Base-by-base conservation (phyloP, 495 filamentous ascomycete species). In the Penicillium cinerascens region DNA sequence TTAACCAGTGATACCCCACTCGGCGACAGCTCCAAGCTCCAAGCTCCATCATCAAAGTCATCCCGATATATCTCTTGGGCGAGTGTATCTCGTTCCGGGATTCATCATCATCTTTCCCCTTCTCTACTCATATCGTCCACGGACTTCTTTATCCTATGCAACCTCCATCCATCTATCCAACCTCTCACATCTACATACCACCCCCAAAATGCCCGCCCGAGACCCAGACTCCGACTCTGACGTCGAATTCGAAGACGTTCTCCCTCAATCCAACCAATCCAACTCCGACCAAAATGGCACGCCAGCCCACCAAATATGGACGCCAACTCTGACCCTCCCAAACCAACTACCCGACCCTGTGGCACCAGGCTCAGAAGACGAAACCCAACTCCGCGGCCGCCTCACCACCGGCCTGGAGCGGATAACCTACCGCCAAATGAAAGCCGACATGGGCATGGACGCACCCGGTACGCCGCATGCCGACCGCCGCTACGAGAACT, bases 281-380 rank as follows among this genome's bases (percentile, higher is more conserved):
- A 36, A n/a, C n/a, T n/a, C n/a, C 16, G n/a, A 16, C 26, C 26
- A 29, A 29, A 29, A 4, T 10, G n/a, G n/a, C 26, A 29, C 3
- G 11, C 7, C 33, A 36, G 6, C 15, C 4, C 16, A 16, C 44
- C 17, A 20, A 21, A 26, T 27, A 33, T 66, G 60, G 60, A 52
- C 11, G 0, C 57, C 63, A 20, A n/a, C 46, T 6, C 47, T 60
- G 0, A 48, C 20, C 29, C 53, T 66, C 5, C 61, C 63, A 9
- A 46, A 16, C 2, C 63, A 66, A 26, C 51, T 89, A 49, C 65
- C 73, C 20, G 76, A 78, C 17, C 83, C 89, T 0, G 71, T 95
- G 6, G 78, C 76, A 25, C 70, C 87, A 0, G 91, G 91, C 1
- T 87, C 87, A 0, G 65, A 71, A 7, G 93, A 92, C 64, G 91